Percentiles rank a stretch among this genome's conserved stretches.
phyloP scores from a whole-genome alignment of 2,329 filamentous ascomycete species.

The Penicillium frequentans region DNA sequence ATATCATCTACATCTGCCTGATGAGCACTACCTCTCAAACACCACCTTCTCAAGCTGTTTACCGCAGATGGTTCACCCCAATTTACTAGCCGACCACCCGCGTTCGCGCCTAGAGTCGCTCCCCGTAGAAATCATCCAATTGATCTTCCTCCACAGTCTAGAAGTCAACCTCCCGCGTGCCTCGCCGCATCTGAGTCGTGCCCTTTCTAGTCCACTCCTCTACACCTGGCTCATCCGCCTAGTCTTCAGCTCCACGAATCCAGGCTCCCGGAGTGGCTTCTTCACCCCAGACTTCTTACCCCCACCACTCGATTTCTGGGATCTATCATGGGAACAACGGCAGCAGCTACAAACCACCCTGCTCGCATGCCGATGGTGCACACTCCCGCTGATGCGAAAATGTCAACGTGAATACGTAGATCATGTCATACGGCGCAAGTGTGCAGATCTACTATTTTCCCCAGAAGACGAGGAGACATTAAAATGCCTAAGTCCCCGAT shows the following conservation, averaged over 20 bases:
- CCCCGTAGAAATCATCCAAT: constrained; percentile 51
- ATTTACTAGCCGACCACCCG: not conserved
- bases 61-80: not conserved
- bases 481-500: constrained; percentile 23
- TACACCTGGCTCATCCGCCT: constrained; percentile 47
- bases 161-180: constrained; percentile 49
- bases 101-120: constrained; percentile 44
- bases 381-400: constrained; percentile 35
- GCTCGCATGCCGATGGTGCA: constrained; percentile 44
- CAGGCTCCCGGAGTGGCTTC: constrained; percentile 30
- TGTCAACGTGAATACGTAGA: constrained; percentile 42
- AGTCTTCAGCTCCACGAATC: constrained; percentile 42
- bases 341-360: constrained; percentile 37
- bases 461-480: constrained; percentile 25
- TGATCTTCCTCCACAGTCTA: constrained; percentile 52
- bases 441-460: constrained; percentile 27
- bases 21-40: not conserved
- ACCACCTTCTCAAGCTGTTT: not conserved
- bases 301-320: constrained; percentile 34
- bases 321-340: constrained; percentile 28
- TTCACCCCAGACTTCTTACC: constrained; percentile 43
- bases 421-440: constrained; percentile 34
- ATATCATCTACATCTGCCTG: not conserved
- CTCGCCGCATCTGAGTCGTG: constrained; percentile 42
- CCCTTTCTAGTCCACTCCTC: constrained; percentile 41